Evolutionary conservation across 2,329 filamentous ascomycete genomes (phyloP).

Genomic region (Verticillium tricorpus): DNA sequence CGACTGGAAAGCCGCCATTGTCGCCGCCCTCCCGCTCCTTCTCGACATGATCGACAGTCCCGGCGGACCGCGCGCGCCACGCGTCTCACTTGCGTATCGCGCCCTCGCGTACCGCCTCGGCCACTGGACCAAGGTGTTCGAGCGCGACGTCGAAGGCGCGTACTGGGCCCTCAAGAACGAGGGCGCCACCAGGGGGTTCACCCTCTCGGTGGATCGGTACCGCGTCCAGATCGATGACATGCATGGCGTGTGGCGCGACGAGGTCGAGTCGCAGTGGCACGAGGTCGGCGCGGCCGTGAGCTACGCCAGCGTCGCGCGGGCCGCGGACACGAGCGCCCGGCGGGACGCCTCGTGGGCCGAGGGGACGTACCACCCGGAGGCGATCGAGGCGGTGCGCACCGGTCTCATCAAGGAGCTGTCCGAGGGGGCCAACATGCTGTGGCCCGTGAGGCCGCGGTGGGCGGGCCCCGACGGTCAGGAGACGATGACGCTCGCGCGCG

Average conservation of each 20-base stretch:
- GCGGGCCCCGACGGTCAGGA: constrained; percentile 11
- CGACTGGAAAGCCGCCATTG: neutral
- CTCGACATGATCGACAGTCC: constrained; percentile 5
- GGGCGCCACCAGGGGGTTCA: constrained; percentile 3
- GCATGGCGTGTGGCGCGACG: constrained; percentile 16
- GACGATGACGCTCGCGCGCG: constrained; percentile 17
- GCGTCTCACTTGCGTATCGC: constrained; percentile 11
- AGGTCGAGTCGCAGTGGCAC: constrained; percentile 12
- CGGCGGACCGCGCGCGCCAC: neutral
- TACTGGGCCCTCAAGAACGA: constrained; percentile 10
- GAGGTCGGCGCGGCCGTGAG: constrained; percentile 10
- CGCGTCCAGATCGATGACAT: constrained; percentile 5
- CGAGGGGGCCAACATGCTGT: constrained; percentile 36
- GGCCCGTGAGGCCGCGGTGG: constrained; percentile 28
- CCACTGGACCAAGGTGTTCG: constrained; percentile 11
- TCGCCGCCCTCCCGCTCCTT: constrained; percentile 6
- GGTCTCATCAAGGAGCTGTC: constrained; percentile 39
- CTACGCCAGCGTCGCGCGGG: constrained; percentile 24
- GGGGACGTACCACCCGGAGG: neutral
- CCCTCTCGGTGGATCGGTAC: neutral
- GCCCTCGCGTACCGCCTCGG: constrained; percentile 21
- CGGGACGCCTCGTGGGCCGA: neutral
- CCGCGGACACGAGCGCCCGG: constrained; percentile 21
- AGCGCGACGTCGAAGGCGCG: neutral
- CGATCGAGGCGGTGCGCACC: constrained; percentile 19